Evolutionary conservation across 176 grass and related monocot genomes (phyloP).

Genomic region (Aegilops tauschii): DNA sequence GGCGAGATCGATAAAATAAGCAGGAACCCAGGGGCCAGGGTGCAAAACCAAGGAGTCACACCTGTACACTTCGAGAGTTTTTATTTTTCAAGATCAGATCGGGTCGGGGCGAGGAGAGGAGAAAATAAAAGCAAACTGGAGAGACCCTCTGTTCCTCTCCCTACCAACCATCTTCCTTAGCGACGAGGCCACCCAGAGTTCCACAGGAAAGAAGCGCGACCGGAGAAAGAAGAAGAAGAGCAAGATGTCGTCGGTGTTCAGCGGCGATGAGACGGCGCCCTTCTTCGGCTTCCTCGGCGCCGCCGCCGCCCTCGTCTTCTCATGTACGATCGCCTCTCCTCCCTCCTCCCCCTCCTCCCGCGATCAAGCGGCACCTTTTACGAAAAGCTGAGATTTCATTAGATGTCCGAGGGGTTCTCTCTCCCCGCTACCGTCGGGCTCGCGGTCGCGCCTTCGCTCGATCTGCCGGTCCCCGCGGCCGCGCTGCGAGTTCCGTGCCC

Average conservation of each 20-base stretch:
- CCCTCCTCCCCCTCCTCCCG: not conserved
- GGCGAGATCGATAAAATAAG: not conserved
- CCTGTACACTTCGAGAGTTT: slow-evolving; percentile 15
- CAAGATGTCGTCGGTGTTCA: slow-evolving; percentile 78
- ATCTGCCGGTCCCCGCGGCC: not conserved
- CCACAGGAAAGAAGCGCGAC: not conserved
- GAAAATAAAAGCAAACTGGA: slow-evolving; percentile 8
- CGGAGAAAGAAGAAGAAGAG: not conserved
- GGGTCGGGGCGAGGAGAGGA: not conserved
- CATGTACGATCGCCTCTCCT: slow-evolving; percentile 29
- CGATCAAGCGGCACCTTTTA: not conserved
- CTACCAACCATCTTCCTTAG: not conserved
- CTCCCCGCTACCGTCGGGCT: not conserved
- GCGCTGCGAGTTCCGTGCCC: not conserved
- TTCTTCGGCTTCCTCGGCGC: slow-evolving; percentile 99
- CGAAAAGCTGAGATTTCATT: not conserved
- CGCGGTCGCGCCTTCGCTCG: not conserved
- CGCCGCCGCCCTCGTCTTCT: slow-evolving; percentile 92
- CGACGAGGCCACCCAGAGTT: slow-evolving; percentile 12
- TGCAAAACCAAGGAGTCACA: not conserved
- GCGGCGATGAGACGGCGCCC: slow-evolving; percentile 96
- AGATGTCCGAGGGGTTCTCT: not conserved
- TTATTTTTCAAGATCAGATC: slow-evolving; percentile 28
- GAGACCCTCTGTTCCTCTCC: not conserved
- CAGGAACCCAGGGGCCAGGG: not conserved